Evolutionary conservation across 495 filamentous ascomycete genomes (phyloP).

Genomic region (Pyronema domesticum): DNA sequence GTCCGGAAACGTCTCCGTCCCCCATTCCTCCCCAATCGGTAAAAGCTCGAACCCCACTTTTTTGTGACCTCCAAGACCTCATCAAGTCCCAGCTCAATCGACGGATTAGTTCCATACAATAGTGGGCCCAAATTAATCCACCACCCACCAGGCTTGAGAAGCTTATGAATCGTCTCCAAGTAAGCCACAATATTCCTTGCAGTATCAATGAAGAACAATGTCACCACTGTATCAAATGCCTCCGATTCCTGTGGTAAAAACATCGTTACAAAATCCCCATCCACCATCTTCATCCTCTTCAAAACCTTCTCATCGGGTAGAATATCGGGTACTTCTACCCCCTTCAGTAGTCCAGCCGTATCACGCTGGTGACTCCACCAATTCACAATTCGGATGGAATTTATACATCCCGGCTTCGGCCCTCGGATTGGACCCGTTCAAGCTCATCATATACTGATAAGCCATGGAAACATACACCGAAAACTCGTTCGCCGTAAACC

Average conservation of each 20-base stretch:
- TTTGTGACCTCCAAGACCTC: constrained; percentile 64
- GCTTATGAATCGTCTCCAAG: constrained; percentile 60
- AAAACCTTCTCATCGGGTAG: constrained; percentile 3
- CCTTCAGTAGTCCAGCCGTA: constrained; percentile 28
- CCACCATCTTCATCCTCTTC: constrained; percentile 22
- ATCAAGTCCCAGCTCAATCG: constrained; percentile 68
- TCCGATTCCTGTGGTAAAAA: constrained; percentile 31
- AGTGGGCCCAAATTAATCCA: constrained; percentile 84
- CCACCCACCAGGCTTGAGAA: constrained; percentile 57
- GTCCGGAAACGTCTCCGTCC: constrained; percentile 26
- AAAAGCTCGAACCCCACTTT: constrained; percentile 60
- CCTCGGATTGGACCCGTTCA: constrained; percentile 6
- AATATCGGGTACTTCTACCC: constrained; percentile 27
- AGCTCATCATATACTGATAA: constrained; percentile 24
- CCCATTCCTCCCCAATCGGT: constrained; percentile 25
- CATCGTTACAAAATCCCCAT: constrained; percentile 30
- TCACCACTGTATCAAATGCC: constrained; percentile 62
- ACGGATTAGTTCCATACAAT: constrained; percentile 34
- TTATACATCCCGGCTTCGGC: constrained; percentile 5
- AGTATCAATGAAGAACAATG: constrained; percentile 93
- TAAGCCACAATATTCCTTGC: constrained; percentile 83
- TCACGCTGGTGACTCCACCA: constrained; percentile 33
- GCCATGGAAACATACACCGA: constrained; percentile 30
- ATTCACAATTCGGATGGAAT: constrained; percentile 30
- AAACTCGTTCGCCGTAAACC: constrained; percentile 30